These are phyloP conservation scores for Neurospora africana DNA, from an alignment of 495 filamentous ascomycete genomes.

Conservation along the genomic window DNA sequence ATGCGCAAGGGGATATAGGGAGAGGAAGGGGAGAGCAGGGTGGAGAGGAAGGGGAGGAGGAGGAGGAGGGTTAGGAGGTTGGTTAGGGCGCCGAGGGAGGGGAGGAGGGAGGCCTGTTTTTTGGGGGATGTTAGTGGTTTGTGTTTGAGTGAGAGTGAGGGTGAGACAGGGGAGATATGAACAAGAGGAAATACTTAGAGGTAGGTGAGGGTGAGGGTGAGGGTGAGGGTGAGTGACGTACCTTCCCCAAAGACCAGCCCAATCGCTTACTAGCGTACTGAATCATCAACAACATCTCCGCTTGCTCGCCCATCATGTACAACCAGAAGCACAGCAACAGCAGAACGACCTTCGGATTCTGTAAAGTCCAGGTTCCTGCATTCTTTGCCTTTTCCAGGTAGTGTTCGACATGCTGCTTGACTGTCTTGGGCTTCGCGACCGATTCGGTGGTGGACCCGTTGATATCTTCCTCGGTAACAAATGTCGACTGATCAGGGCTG, in stretches of 20 bases:
- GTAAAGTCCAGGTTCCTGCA: not conserved
- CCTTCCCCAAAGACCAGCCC: constrained; percentile 31
- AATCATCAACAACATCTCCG: constrained; percentile 16
- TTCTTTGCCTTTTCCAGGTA: not conserved
- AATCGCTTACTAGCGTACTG: constrained; percentile 49
- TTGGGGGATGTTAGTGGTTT: not conserved
- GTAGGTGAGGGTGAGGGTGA: not conserved
- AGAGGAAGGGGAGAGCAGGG: constrained; percentile 2
- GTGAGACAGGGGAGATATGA: too few species aligned
- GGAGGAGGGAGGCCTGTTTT: constrained; percentile 37
- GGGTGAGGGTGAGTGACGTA: not conserved
- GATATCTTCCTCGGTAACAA: not conserved
- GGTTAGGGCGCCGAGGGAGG: constrained; percentile 39
- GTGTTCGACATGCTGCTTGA: not conserved
- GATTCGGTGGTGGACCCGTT: not conserved
- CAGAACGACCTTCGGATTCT: not conserved
- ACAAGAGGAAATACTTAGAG: not conserved
- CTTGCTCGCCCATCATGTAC: constrained; percentile 3
- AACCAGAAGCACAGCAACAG: constrained; percentile 1
- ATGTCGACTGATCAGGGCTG: too few species aligned
- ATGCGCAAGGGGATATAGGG: too few species aligned
- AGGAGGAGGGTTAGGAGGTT: constrained; percentile 38
- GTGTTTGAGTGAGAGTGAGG: too few species aligned
- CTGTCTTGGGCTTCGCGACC: not conserved
- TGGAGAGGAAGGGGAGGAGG: constrained; percentile 34